Percentiles rank a stretch among this genome's conserved stretches.
phyloP scores from a whole-genome alignment of 2,329 filamentous ascomycete genomes.

The Chrysoporthe puriensis region DNA sequence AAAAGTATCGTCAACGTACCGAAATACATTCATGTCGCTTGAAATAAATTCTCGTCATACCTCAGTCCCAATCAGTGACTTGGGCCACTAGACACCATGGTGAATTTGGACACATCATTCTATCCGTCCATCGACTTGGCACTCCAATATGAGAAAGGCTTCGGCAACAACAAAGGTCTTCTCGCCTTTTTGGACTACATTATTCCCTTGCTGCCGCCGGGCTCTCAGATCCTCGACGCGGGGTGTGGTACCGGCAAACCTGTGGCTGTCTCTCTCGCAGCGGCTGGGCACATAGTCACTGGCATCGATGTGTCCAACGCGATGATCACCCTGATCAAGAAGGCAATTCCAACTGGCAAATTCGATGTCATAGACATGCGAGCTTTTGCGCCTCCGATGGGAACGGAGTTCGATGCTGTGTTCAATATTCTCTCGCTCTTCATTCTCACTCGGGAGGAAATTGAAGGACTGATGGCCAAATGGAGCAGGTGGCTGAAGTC shows the following conservation, averaged over 20 bases:
- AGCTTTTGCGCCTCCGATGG: conserved; percentile 26
- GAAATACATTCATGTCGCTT: background rate
- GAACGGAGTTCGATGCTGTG: conserved; percentile 33
- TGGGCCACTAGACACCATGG: background rate
- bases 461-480: conserved; percentile 29
- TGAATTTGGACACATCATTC: conserved; percentile 13
- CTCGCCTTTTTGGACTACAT: conserved; percentile 11
- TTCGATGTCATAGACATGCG: conserved; percentile 35
- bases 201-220: conserved; percentile 11
- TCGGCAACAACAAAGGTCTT: conserved; percentile 10
- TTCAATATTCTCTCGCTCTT: conserved; percentile 37
- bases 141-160: conserved; percentile 14
- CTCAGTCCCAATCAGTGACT: background rate
- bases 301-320: conserved; percentile 37
- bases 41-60: background rate
- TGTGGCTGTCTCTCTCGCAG: conserved; percentile 33
- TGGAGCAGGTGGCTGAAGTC: conserved; percentile 26
- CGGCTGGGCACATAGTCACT: conserved; percentile 36
- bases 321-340: conserved; percentile 34
- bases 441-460: conserved; percentile 35
- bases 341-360: conserved; percentile 33
- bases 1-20: background rate
- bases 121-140: conserved; percentile 16
- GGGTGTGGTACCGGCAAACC: conserved; percentile 38
- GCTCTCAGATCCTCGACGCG: conserved; percentile 33